Evolutionary conservation across 2,329 filamentous ascomycete genomes (phyloP), one percentile per base, ranked within the genome.

Genomic region (Ophiostoma angusticollis): DNA sequence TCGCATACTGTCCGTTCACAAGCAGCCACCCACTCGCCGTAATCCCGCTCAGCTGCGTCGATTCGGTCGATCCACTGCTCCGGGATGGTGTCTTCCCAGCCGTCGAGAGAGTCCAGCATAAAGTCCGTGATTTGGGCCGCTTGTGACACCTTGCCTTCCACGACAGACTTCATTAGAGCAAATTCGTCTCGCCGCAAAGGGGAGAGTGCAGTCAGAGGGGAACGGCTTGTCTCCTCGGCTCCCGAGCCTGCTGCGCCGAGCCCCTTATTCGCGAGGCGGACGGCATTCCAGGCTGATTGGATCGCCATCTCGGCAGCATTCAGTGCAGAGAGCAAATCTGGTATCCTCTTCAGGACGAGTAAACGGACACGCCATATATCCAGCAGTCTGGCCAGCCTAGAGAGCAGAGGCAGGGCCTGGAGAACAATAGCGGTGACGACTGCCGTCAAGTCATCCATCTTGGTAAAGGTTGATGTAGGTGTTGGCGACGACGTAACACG

Each of bases 371-470:
- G 77, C 91, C 91, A 98, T 2, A 70, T 70, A 40, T 77, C 73
- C 35, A 96, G 64, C n/a, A 93, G 60, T 8, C 72, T 70, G 39
- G 75, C 77, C 17, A 98, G 60, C 39, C 72, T 78, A 9, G 84
- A 80, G 30, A 95, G 62, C 43, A 82, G 79, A 1, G 91, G 91
- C 16, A 98, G 67, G 4, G 85, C 77, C 53, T 91, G 84, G n/a
- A 98, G 62, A 14, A 94, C 82, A 24, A 89, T 93, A 21, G 87
- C 84, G 1, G 91, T 95, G 41, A 96, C 73, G 33, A 96, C 71
- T 18, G 89, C 84, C 8, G 85, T 87, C 51, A 94, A 76, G 57
- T 96, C 91, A 50, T 91, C 86, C 66, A 96, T 74, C 44, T 72
- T 78, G 45, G 72, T 73, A 57, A 83, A 83, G 30, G 65, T 62